Conservation (phyloP, 2,329 filamentous ascomycete species). For the Colletotrichum limetticola region DNA sequence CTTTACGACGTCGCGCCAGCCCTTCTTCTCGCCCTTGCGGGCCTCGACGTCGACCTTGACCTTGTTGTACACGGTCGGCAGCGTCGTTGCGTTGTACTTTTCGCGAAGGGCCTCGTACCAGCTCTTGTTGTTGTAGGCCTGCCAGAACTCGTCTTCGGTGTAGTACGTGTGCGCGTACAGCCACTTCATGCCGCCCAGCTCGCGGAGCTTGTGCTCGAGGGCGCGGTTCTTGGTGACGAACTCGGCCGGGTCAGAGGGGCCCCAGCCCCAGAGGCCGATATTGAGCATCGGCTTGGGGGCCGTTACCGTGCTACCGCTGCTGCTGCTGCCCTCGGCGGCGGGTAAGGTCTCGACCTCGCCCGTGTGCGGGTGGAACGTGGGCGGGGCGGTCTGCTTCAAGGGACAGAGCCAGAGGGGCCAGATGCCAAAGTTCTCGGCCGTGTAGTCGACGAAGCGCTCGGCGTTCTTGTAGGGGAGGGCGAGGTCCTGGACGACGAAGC, state of each 20-base stretch:
- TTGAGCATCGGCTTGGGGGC: conserved; percentile 62
- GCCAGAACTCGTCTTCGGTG: conserved; percentile 76
- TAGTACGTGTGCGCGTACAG: conserved; percentile 90
- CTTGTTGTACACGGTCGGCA: conserved; percentile 79
- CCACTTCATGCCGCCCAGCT: conserved; percentile 85
- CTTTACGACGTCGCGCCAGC: conserved; percentile 56
- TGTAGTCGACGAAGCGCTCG: conserved; percentile 67
- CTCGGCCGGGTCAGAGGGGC: conserved; percentile 63
- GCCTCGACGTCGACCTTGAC: conserved; percentile 66
- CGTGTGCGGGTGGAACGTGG: conserved; percentile 67
- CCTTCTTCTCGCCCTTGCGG: conserved; percentile 50
- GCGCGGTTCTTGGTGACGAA: conserved; percentile 77
- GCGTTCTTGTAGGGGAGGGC: conserved; percentile 64
- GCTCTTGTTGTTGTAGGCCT: conserved; percentile 64
- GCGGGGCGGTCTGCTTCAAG: conserved; percentile 57
- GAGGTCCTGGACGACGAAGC: conserved; percentile 77
- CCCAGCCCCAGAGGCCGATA: conserved; percentile 84
- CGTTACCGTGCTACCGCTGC: neutral
- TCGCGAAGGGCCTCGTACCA: conserved; percentile 72
- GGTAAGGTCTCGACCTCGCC: conserved; percentile 44
- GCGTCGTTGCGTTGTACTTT: conserved; percentile 70
- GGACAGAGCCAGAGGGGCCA: conserved; percentile 72
- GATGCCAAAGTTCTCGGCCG: conserved; percentile 59
- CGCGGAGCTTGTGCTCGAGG: conserved; percentile 75
- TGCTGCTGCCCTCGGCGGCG: neutral